phyloP scores from a whole-genome alignment of 2,329 filamentous ascomycete genomes.

The Ophiostoma sp. region DNA sequence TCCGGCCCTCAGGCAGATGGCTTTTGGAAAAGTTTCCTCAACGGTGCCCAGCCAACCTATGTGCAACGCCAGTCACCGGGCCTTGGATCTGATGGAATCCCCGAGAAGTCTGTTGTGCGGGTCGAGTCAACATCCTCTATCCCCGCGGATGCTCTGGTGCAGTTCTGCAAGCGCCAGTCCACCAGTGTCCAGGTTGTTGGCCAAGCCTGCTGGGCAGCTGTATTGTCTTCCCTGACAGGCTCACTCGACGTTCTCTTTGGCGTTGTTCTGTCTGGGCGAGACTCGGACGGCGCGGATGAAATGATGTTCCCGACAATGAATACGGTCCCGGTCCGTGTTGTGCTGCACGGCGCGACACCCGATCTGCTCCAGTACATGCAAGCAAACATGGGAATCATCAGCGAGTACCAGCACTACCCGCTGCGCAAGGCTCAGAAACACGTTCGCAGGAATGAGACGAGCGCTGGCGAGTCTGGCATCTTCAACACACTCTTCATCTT shows the following conservation, averaged over 20 bases:
- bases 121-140: conserved; percentile 43
- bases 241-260: conserved; percentile 76
- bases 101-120: conserved; percentile 33
- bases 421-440: conserved; percentile 62
- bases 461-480: conserved; percentile 35
- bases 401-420: conserved; percentile 71
- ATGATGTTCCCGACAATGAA: conserved; percentile 90
- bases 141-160: conserved; percentile 38
- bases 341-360: conserved; percentile 61
- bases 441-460: conserved; percentile 34
- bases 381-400: conserved; percentile 57
- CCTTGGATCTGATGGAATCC: neutral
- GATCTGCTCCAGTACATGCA: conserved; percentile 71
- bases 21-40: conserved; percentile 70
- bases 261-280: conserved; percentile 77
- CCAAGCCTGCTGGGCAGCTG: conserved; percentile 68
- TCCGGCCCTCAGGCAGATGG: conserved; percentile 39
- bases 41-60: conserved; percentile 40
- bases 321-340: conserved; percentile 67
- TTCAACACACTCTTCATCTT: conserved; percentile 56
- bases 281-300: conserved; percentile 60
- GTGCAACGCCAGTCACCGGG: conserved; percentile 10
- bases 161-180: conserved; percentile 59
- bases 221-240: conserved; percentile 57
- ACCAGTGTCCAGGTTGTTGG: conserved; percentile 73